Conservation (phyloP, 192 early-diverging fungal genomes). For the Geosiphon pyriformis region DNA sequence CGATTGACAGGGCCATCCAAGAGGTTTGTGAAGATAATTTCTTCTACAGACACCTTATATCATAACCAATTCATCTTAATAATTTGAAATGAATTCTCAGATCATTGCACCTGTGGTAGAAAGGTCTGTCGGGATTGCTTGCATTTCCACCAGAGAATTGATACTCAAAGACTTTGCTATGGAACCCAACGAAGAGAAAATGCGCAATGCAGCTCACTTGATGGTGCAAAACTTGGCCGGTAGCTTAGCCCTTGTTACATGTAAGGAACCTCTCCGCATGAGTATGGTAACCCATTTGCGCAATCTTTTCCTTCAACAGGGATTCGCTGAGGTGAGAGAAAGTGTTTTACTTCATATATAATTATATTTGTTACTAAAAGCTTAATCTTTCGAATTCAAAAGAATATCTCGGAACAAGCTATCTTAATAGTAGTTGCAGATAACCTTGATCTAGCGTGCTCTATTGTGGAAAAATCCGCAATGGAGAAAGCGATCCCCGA, state of each 20-base stretch:
- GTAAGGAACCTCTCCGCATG: conserved; percentile 85
- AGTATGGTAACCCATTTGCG: conserved; percentile 74
- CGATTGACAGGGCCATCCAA: conserved; percentile 84
- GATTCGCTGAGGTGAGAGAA: conserved; percentile 59
- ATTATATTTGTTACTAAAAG: neutral
- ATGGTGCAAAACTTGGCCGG: conserved; percentile 95
- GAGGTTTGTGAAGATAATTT: conserved; percentile 46
- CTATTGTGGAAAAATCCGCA: conserved; percentile 92
- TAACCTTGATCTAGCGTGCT: conserved; percentile 91
- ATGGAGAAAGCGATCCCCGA: conserved; percentile 94
- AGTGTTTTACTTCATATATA: neutral
- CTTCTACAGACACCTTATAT: neutral
- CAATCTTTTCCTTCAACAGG: conserved; percentile 65
- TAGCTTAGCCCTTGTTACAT: conserved; percentile 82
- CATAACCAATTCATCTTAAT: neutral
- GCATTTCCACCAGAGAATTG: conserved; percentile 86
- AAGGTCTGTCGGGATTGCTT: conserved; percentile 87
- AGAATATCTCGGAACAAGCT: conserved; percentile 76
- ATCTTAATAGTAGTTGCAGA: conserved; percentile 82
- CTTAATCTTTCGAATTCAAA: conserved; percentile 27
- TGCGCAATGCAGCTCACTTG: conserved; percentile 88
- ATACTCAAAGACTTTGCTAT: conserved; percentile 93
- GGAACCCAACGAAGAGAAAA: conserved; percentile 90
- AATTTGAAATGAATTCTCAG: neutral
- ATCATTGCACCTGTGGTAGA: conserved; percentile 87